A percentile compares a stretch with the other conserved stretches of the same genome.
Evolutionary conservation across 257 asterid species (phyloP).

Genomic region (Parsonsia alboflavescens): DNA sequence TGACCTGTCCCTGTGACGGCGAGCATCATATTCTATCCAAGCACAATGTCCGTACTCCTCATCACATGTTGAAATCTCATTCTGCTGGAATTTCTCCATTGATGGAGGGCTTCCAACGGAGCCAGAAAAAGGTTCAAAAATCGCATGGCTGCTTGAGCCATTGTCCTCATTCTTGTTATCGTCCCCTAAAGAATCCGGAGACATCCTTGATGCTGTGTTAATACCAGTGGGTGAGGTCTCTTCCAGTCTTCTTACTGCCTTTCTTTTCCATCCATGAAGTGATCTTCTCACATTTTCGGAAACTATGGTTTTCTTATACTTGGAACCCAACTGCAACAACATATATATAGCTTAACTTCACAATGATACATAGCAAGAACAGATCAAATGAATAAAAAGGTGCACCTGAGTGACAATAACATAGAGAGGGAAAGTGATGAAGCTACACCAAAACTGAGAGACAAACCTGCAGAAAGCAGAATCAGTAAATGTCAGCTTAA

Average conservation of each 20-base stretch:
- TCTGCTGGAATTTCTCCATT: neutral
- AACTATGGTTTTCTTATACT: slow-evolving; percentile 71
- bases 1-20: neutral
- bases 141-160: slow-evolving; percentile 11
- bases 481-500: neutral
- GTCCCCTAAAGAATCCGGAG: slow-evolving; percentile 34
- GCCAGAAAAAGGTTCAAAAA: neutral
- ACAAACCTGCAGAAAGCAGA: slow-evolving; percentile 45
- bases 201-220: slow-evolving; percentile 24
- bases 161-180: slow-evolving; percentile 4
- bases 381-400: neutral
- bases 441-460: slow-evolving; percentile 97
- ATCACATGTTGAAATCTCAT: slow-evolving; percentile 19
- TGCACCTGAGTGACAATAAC: slow-evolving; percentile 73
- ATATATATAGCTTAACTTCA: neutral
- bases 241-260: slow-evolving; percentile 47
- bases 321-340: slow-evolving; percentile 87
- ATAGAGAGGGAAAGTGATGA: slow-evolving; percentile 92
- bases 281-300: slow-evolving; percentile 75
- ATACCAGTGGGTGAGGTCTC: slow-evolving; percentile 14
- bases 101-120: neutral
- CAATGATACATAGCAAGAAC: neutral
- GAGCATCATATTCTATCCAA: neutral
- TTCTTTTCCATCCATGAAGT: slow-evolving; percentile 71
- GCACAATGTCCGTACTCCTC: neutral